Percentiles rank a stretch among this genome's conserved stretches.
Conservation (phyloP, 1,284 basidiomycete genomes). For the Xerocomus nothofagi region DNA sequence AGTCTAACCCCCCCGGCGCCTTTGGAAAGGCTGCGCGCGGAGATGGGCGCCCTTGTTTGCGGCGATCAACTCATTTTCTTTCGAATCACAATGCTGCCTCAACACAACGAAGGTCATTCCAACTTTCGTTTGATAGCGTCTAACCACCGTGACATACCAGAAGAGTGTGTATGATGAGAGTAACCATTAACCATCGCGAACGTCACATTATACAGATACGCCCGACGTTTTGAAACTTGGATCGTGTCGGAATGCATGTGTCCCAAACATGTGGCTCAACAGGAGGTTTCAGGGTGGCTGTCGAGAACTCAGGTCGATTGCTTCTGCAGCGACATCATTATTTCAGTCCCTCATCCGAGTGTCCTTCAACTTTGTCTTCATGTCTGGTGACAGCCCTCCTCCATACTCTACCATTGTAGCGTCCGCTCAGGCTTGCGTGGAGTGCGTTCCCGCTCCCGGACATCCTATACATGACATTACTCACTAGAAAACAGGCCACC, state of each 20-base stretch:
- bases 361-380: not conserved
- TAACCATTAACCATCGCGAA: not conserved
- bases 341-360: not conserved
- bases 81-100: slow-evolving; percentile 2
- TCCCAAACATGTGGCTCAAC: not conserved
- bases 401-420: slow-evolving; percentile 16
- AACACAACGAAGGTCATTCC: not conserved
- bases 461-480: not conserved
- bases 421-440: not conserved
- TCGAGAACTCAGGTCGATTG: not conserved
- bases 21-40: no score
- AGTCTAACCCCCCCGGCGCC: no score
- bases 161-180: not conserved
- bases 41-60: not conserved
- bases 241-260: not conserved
- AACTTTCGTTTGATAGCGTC: not conserved
- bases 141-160: not conserved
- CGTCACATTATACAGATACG: slow-evolving; percentile 12
- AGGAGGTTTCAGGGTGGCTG: slow-evolving; percentile 2
- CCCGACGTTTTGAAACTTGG: not conserved
- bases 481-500: not conserved
- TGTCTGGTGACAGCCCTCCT: slow-evolving; percentile 17
- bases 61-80: slow-evolving; percentile 3
- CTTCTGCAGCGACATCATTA: slow-evolving; percentile 5
- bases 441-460: slow-evolving; percentile 5